Evolutionary conservation across 768 basidiomycete genomes (phyloP).

Genomic region (Phaeotremella skinneri): DNA sequence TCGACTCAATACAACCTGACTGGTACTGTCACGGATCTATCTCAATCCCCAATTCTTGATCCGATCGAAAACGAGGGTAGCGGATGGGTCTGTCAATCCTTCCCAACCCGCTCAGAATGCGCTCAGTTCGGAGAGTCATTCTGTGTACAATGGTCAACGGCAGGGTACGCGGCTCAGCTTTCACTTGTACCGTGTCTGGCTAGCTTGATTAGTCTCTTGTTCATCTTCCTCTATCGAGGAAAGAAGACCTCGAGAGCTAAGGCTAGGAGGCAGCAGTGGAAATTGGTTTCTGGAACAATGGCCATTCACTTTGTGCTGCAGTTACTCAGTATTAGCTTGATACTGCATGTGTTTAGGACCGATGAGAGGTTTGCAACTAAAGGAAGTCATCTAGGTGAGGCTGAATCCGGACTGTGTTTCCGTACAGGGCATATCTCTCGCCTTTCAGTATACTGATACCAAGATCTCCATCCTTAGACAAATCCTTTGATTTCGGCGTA

Average conservation of each 20-base stretch:
- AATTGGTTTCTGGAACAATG: slow-evolving; percentile 49
- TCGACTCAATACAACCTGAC: not conserved
- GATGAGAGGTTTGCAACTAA: slow-evolving; percentile 43
- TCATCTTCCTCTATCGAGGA: slow-evolving; percentile 49
- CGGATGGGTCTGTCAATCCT: slow-evolving; percentile 45
- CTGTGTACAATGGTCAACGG: slow-evolving; percentile 43
- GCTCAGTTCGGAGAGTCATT: slow-evolving; percentile 45
- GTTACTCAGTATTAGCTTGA: slow-evolving; percentile 41
- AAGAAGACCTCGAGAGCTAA: slow-evolving; percentile 41
- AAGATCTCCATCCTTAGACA: slow-evolving; percentile 28
- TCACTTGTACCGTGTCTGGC: slow-evolving; percentile 47
- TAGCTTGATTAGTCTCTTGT: slow-evolving; percentile 40
- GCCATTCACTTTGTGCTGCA: slow-evolving; percentile 46
- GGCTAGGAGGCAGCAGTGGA: slow-evolving; percentile 47
- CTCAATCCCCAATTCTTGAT: not conserved
- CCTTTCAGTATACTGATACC: too few species aligned
- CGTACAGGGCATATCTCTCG: too few species aligned
- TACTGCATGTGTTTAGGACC: slow-evolving; percentile 47
- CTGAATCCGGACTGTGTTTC: too few species aligned
- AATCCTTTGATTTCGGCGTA: slow-evolving; percentile 45
- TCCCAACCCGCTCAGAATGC: slow-evolving; percentile 50
- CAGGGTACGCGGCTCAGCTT: slow-evolving; percentile 49
- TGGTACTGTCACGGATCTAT: slow-evolving; percentile 7
- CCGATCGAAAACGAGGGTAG: slow-evolving; percentile 27
- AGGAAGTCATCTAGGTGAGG: slow-evolving; percentile 39